Conservation (phyloP, 2,329 filamentous ascomycete species). For the Ophiostoma triangulosporum region DNA sequence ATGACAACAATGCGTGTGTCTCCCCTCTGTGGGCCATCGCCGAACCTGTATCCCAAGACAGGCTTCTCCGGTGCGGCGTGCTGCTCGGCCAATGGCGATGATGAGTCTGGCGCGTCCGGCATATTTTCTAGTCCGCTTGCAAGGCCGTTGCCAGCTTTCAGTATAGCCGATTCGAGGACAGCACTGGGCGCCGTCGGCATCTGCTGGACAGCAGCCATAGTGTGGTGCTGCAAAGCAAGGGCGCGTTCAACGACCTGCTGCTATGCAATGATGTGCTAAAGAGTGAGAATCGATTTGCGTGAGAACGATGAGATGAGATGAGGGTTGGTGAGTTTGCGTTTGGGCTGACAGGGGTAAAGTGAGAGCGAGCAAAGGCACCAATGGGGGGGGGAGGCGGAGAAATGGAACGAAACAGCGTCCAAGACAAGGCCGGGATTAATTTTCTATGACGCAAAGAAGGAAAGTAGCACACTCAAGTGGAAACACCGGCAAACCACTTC, state of each 20-base stretch:
- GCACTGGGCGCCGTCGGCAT: constrained; percentile 13
- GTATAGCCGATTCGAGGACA: background rate
- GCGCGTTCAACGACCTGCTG: background rate
- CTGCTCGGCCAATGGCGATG: background rate
- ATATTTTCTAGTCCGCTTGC: background rate
- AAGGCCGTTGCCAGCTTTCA: background rate
- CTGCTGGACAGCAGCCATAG: constrained; percentile 16
- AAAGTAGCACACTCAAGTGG: background rate
- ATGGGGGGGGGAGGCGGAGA: background rate
- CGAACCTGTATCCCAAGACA: constrained; percentile 24
- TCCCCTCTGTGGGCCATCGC: constrained; percentile 34
- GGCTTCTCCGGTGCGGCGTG: background rate
- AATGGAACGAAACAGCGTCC: background rate
- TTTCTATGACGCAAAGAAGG: background rate
- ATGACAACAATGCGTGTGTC: constrained; percentile 50
- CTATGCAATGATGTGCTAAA: background rate
- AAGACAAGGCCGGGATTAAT: background rate
- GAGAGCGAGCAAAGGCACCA: background rate
- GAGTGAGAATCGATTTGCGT: background rate
- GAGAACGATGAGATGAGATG: background rate
- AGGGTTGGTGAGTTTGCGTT: too few relatives aligned
- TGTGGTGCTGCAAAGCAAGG: background rate
- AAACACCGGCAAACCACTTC: background rate
- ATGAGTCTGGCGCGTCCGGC: background rate
- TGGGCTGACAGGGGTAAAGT: background rate